Evolutionary conservation across 1,139 yeast genomes (phyloP), one percentile per base, ranked within the genome.

Genomic region (Yamadazyma aaseri): DNA sequence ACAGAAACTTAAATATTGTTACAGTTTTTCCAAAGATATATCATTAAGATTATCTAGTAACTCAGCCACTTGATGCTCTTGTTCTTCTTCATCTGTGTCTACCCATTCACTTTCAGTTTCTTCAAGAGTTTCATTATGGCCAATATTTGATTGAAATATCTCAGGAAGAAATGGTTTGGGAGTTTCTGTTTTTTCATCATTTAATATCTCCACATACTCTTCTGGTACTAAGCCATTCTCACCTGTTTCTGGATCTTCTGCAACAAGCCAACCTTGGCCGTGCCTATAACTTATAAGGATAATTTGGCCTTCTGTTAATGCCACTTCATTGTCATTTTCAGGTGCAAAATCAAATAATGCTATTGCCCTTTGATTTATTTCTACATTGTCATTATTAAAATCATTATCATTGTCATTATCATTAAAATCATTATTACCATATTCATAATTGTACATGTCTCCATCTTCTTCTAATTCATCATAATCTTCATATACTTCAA

Each of bases 231-330:
- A 73, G 2, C 99, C 99, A 18, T 95, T 86, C 46, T 81, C 85
- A 1, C 89, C 90, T 3, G 84, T 73, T 21, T 58, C 71, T 0
- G 89, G 84, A 51, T 86, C 90, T 47, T 82, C 86, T 0, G 97
- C 97, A 32, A 92, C 97, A 4, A 94, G 71, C 99, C 98, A 92
- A 5, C 99, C 99, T 56, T 92, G 97, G 14, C 97, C 97, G 56
- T 92, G 96, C 42, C 95, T 76, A 57, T 90, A 90, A 40, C 84
- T 79, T 20, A 92, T 84, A 77, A 92, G 83, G 3, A 94, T 78
- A 13, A 78, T 59, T 58, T 92, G 97, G 25, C 96, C 96, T 49
- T 85, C 95, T 6, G 58, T 60, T 26, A 92, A 63, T 10, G 75
- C 79, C 34, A 90, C 79, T 51, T 92, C 99, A 56, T 92, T 92